Evolutionary conservation across 129 eudicot species (phyloP).

Genomic region (Arctium lappa): DNA sequence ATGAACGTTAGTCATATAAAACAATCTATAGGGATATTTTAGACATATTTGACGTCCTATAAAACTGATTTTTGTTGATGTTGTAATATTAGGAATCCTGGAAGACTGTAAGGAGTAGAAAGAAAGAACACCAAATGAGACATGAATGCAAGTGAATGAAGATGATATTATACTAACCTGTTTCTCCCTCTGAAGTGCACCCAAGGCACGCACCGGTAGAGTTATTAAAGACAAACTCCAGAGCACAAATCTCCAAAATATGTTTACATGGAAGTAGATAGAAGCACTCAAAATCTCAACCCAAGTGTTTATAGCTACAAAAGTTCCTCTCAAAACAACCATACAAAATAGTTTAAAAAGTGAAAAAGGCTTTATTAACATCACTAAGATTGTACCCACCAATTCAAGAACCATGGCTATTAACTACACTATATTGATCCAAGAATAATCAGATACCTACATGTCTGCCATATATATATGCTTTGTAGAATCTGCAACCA

Average conservation of each 20-base stretch:
- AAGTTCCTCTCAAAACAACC: conserved; percentile 37
- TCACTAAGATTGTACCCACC: conserved; percentile 23
- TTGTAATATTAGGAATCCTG: too few species aligned
- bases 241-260: conserved; percentile 48
- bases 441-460: conserved; percentile 8
- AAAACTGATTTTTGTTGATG: too few species aligned
- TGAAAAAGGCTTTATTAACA: conserved; percentile 43
- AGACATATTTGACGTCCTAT: too few species aligned
- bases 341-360: conserved; percentile 42
- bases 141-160: not conserved
- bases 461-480: conserved; percentile 15
- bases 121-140: not conserved
- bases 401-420: conserved; percentile 33
- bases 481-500: conserved; percentile 5
- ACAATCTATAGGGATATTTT: not conserved
- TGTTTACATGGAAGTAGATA: conserved; percentile 36
- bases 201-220: conserved; percentile 57
- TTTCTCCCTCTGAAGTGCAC: conserved; percentile 60
- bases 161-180: conserved; percentile 37
- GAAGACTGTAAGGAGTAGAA: not conserved
- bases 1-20: not conserved
- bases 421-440: conserved; percentile 7
- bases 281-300: conserved; percentile 49
- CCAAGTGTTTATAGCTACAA: conserved; percentile 55
- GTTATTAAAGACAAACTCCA: conserved; percentile 46